A percentile compares a stretch with the other conserved stretches of the same genome.
Conservation (phyloP, 129 eudicot genomes). For the Silybum marianum region DNA sequence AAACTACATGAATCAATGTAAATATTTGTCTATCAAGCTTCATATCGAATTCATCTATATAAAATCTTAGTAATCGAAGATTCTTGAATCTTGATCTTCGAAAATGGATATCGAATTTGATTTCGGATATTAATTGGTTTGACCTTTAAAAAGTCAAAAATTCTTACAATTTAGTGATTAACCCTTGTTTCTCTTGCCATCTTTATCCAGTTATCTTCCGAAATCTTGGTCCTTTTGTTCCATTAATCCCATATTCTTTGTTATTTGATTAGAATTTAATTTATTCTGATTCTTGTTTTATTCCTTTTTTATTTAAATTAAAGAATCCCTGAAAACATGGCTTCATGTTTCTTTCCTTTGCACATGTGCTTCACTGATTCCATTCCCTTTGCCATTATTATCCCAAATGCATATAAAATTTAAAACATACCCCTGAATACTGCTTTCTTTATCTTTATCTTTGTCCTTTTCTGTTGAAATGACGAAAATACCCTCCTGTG, state of each 20-base stretch:
- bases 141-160: not conserved
- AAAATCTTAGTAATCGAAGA: not conserved
- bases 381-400: constrained; percentile 25
- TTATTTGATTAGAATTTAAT: not conserved
- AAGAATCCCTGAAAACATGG: constrained; percentile 23
- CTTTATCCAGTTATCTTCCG: constrained; percentile 9
- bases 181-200: not conserved
- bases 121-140: not conserved
- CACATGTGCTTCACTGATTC: constrained; percentile 29
- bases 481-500: not conserved
- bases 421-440: constrained; percentile 17
- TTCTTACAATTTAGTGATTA: not conserved
- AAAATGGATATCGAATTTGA: not conserved
- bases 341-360: constrained; percentile 33
- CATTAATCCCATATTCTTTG: constrained; percentile 6
- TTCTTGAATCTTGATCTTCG: not conserved
- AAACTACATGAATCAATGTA: not conserved
- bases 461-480: not conserved
- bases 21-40: not conserved
- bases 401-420: constrained; percentile 20
- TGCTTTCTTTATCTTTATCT: constrained; percentile 8
- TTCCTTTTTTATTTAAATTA: not conserved
- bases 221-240: constrained; percentile 19
- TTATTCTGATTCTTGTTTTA: constrained; percentile 19
- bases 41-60: not conserved